These are phyloP conservation scores for Colletotrichum theobromicola DNA, from an alignment of 2,329 filamentous ascomycete genomes.

Conservation along the genomic window DNA sequence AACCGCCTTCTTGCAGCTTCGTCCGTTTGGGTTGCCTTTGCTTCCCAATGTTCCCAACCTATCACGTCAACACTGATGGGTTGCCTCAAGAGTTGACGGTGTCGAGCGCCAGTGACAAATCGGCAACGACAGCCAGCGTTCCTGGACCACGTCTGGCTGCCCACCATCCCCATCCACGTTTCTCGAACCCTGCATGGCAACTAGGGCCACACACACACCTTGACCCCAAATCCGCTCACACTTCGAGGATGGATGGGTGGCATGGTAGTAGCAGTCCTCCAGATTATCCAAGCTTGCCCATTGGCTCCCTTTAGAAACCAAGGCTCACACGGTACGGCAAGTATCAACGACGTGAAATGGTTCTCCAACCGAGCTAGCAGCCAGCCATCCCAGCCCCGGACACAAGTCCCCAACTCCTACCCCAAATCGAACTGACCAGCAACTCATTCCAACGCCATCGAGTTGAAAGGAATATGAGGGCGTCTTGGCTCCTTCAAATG, in stretches of 20 bases:
- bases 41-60: background rate
- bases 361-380: constrained; percentile 3
- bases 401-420: constrained; percentile 11
- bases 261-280: background rate
- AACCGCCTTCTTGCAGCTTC: constrained; percentile 9
- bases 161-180: background rate
- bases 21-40: background rate
- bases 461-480: background rate
- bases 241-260: background rate
- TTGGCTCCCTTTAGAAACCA: background rate
- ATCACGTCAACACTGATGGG: background rate
- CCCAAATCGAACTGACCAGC: background rate
- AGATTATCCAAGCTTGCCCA: background rate
- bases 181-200: constrained; percentile 18
- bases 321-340: constrained; percentile 8
- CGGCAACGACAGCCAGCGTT: background rate
- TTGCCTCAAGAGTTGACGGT: background rate
- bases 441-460: background rate
- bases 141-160: background rate
- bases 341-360: background rate
- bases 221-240: background rate
- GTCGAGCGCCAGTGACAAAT: constrained; percentile 2
- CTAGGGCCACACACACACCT: background rate
- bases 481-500: background rate
- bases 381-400: background rate